Evolutionary conservation across 140 eudicot species (phyloP), one percentile per base, ranked within the genome.

Genomic region (Oenanthe javanica): DNA sequence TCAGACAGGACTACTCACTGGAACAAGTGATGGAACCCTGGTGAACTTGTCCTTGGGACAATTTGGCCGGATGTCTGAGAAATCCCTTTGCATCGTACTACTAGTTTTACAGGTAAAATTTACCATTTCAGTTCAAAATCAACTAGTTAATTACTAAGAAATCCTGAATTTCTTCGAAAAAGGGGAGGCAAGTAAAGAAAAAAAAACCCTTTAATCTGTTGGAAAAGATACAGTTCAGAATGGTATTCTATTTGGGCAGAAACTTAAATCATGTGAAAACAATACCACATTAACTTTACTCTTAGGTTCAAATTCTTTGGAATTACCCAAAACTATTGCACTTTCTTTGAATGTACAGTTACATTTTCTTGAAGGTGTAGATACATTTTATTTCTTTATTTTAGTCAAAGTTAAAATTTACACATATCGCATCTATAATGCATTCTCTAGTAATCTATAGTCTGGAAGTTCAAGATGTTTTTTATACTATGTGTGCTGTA

Each of bases 1-100:
- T 80, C 85, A 88, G 85, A 89, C 95, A 72, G 96, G 98, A 78
- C 88, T 92, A 71, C 84, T 94, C 72, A 94, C 96, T 1, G 98
- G 98, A 61, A 94, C 98, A 80, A 92, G 88, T 6, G 97, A 94
- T 64, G 99, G 99, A 48, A 92, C 99, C 57, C 93, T 95, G 10
- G 99, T 95, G 82, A 95, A 95, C 85, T 84, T 95, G 54, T 84
- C 90, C 71, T 76, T 92, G 57, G 85, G 99, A 86, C 78, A 84
- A 67, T 89, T 92, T 87, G 97, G 99, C 49, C 84, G 89, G 48
- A 92, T 76, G 84, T 85, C 99, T 31, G 97, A 95, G 81, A 90
- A 88, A 83, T 89, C 96, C 2, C 95, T 95, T 77, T 95, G 99
- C 84, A 84, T 95, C 77, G 63, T 86, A 75, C 89, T 95, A 6